These are phyloP conservation scores for Thalassiosira exigua DNA, from an alignment of 352 stramenopile species.

Conservation along the genomic window DNA sequence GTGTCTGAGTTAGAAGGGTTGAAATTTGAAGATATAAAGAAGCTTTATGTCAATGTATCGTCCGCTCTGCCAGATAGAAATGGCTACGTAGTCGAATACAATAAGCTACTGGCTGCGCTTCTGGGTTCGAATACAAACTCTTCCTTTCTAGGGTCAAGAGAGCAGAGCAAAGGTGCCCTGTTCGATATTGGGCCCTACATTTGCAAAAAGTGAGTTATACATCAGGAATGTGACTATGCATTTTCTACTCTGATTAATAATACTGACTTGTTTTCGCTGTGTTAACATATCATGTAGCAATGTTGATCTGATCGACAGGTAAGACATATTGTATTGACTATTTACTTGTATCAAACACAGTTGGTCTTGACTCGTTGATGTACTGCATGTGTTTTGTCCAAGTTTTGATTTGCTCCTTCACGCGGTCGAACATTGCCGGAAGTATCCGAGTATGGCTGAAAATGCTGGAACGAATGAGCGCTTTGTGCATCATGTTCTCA, in stretches of 20 bases:
- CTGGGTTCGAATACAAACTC: conserved; percentile 35
- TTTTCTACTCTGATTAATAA: no score
- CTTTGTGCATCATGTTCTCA: conserved; percentile 39
- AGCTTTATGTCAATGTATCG: conserved; percentile 23
- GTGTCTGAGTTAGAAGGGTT: no score
- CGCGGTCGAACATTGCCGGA: conserved; percentile 30
- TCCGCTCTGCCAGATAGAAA: conserved; percentile 16
- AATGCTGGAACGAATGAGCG: conserved; percentile 17
- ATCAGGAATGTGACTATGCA: no score
- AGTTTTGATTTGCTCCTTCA: conserved; percentile 34
- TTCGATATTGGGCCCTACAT: conserved; percentile 48
- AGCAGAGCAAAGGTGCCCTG: conserved; percentile 39
- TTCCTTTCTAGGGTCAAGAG: conserved; percentile 24
- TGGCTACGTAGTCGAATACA: conserved; percentile 49
- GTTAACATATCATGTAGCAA: no score
- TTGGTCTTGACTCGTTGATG: no score
- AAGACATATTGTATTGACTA: no score
- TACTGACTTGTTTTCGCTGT: no score
- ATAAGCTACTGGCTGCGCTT: conserved; percentile 19
- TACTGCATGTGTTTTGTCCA: no score
- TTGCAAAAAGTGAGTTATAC: conserved; percentile 22
- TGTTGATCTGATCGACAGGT: no score
- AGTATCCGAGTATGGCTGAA: conserved; percentile 36
- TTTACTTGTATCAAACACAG: no score
- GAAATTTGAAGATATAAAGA: neutral